phyloP scores from a whole-genome alignment of 305 asterid species.

The Rubia balearica region DNA sequence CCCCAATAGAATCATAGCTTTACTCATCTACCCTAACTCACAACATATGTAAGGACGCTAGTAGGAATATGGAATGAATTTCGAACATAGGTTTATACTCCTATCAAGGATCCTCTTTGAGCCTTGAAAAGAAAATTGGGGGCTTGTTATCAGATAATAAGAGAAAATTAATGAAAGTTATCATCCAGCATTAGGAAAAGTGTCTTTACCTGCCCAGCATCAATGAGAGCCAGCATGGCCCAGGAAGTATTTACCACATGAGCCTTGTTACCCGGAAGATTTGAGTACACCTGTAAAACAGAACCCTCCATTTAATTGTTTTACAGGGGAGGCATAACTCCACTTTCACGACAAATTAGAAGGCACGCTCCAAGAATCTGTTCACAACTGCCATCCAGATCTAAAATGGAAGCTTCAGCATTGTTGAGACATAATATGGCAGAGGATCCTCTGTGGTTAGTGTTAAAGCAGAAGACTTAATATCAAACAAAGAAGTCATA shows the following conservation, averaged over 20 bases:
- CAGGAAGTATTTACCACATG: slow-evolving; percentile 84
- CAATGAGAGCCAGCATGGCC: slow-evolving; percentile 83
- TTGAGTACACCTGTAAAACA: slow-evolving; percentile 60
- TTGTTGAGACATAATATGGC: background rate
- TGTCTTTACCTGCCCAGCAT: slow-evolving; percentile 76
- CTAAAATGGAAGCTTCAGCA: background rate
- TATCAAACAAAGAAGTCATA: background rate
- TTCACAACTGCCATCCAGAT: background rate
- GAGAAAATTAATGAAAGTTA: background rate
- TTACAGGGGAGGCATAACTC: background rate
- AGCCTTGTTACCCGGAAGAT: slow-evolving; percentile 67
- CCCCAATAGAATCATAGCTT: too few relatives aligned
- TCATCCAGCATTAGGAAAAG: background rate
- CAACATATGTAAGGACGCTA: background rate
- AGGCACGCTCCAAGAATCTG: background rate
- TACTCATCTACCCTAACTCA: background rate
- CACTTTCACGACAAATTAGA: background rate
- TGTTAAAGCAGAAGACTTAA: background rate
- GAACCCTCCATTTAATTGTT: slow-evolving; percentile 12
- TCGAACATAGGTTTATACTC: background rate
- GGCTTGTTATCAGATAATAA: background rate
- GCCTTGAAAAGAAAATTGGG: background rate
- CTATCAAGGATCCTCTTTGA: background rate
- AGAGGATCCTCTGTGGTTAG: background rate
- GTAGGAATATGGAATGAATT: background rate